phyloP scores from a whole-genome alignment of 148 eudicot genomes.

The Oxyria digyna region DNA sequence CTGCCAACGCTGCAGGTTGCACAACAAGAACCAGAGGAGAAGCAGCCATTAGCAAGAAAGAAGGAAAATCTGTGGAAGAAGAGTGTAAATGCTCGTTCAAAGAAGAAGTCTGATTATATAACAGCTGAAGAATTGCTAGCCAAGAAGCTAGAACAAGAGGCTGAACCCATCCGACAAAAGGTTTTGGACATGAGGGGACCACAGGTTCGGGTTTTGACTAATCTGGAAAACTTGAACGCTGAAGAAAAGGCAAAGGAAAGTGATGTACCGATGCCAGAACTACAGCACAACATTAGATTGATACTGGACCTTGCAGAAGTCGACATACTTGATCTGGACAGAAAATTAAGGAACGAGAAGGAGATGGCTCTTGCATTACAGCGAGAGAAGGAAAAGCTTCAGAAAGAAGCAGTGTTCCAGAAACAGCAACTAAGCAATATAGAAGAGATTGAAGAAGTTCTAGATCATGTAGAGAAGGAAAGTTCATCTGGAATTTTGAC shows the following conservation, averaged over 20 bases:
- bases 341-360: slow-evolving; percentile 71
- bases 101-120: slow-evolving; percentile 41
- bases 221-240: slow-evolving; percentile 73
- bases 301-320: slow-evolving; percentile 58
- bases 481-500: slow-evolving; percentile 44
- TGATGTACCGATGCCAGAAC: slow-evolving; percentile 72
- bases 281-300: slow-evolving; percentile 66
- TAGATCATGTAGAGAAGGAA: slow-evolving; percentile 42
- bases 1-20: slow-evolving; percentile 19
- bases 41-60: slow-evolving; percentile 22
- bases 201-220: slow-evolving; percentile 70
- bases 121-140: slow-evolving; percentile 78
- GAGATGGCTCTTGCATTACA: slow-evolving; percentile 59
- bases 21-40: slow-evolving; percentile 34
- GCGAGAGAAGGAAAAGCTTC: slow-evolving; percentile 65
- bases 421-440: slow-evolving; percentile 48
- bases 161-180: slow-evolving; percentile 35
- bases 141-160: slow-evolving; percentile 13
- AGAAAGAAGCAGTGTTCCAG: not conserved
- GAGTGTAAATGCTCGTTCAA: slow-evolving; percentile 27
- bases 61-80: slow-evolving; percentile 54
- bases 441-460: slow-evolving; percentile 35
- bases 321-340: slow-evolving; percentile 60
- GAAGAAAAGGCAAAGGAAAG: slow-evolving; percentile 59
- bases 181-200: slow-evolving; percentile 93